phyloP scores from a whole-genome alignment of 2,329 filamentous ascomycete species.

The Fusarium chaquense region DNA sequence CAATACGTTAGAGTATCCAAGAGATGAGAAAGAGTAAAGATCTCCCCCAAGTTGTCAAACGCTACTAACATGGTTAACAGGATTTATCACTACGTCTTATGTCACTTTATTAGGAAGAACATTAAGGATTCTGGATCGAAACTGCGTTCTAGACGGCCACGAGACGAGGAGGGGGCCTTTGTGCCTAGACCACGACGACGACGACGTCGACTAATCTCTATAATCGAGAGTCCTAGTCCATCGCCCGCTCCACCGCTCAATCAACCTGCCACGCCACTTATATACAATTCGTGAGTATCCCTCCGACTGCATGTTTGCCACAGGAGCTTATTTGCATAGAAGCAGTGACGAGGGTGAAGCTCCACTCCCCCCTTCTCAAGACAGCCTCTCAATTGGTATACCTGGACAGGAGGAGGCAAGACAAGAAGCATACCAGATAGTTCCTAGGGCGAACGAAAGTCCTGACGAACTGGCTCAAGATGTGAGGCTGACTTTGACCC shows the following conservation, averaged over 20 bases:
- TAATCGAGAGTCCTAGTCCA: neutral
- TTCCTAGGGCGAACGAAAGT: neutral
- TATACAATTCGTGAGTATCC: neutral
- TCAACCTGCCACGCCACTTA: accelerated
- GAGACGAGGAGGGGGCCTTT: neutral
- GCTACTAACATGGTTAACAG: neutral
- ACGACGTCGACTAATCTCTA: neutral
- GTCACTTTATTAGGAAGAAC: slow-evolving; percentile 4
- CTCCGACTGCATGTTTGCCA: accelerated
- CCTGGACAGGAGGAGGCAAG: accelerated
- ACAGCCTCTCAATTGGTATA: neutral
- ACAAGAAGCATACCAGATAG: accelerated
- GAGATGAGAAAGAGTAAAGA: slow-evolving; percentile 5
- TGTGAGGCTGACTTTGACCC: neutral
- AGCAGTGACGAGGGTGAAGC: neutral
- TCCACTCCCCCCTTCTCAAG: neutral
- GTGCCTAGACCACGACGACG: neutral
- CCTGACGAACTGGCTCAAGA: slow-evolving; percentile 13
- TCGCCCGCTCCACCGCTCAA: neutral
- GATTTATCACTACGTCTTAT: slow-evolving; percentile 7
- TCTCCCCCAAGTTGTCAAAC: accelerated
- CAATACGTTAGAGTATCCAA: neutral
- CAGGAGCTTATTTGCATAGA: neutral
- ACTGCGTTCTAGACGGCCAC: neutral
- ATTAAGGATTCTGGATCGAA: accelerated